Evolutionary conservation across 441 rosid species (phyloP), one percentile per base, ranked within the genome.

Genomic region (Gossypium aridum): DNA sequence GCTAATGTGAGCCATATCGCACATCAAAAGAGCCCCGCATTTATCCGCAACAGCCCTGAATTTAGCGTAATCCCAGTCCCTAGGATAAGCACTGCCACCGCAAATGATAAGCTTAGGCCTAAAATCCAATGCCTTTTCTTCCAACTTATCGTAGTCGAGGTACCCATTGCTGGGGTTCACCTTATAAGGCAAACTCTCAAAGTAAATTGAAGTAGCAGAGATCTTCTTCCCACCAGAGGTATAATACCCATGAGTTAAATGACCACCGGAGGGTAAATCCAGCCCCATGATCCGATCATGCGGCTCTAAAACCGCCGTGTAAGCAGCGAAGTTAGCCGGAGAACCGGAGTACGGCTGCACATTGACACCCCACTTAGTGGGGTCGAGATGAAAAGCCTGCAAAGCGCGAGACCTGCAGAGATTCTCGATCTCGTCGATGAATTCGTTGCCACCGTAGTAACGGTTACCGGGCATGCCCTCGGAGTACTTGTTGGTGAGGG

Each of bases 261-360:
- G 98, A 3, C 99, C 99, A 7, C 99, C 98, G 0, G 99, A 95
- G 9, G 99, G 98, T 1, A 93, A 78, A 78, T 95, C 99, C 72
- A 95, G 77, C 0, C 99, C 99, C 99, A 95, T 95, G 84, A 95
- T 91, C 54, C 99, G 85, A 70, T 93, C 98, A 22, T 95, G 99
- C 25, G 99, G 99, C 83, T 95, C 80, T 28, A 95, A 96, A 13
- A 95, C 88, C 0, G 99, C 99, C 0, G 99, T 95, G 84, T 95
- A 95, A 0, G 98, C 99, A 45, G 99, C 98, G 79, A 95, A 95
- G 76, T 95, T 95, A 1, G 99, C 99, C 1, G 99, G 99, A 12
- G 99, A 95, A 37, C 99, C 98, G n/a, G 98, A 93, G 79, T 95
- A 95, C 0, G 99, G 99, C 90, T 95, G 99, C 14, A 95, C 99